Percentiles rank a stretch among this genome's conserved stretches.
Conservation (phyloP, 352 stramenopile species). For the Halophytophthora batemanensis region DNA sequence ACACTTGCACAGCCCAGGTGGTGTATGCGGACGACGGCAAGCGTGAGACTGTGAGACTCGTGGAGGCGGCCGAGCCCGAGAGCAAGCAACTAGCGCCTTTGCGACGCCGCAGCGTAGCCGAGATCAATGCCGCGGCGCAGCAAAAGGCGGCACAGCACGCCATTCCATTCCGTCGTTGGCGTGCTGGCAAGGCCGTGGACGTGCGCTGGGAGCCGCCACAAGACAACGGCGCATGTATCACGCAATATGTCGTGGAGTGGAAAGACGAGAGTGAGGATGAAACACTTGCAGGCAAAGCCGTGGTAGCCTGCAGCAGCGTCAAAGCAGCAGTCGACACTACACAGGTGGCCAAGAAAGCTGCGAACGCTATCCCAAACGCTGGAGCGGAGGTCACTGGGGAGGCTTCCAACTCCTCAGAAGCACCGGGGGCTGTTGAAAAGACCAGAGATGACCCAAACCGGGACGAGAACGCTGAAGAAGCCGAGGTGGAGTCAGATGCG, state of each 20-base stretch:
- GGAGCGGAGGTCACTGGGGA: background rate
- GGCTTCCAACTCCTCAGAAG: background rate
- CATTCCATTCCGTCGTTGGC: slow-evolving; percentile 65
- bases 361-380: background rate
- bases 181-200: slow-evolving; percentile 65
- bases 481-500: background rate
- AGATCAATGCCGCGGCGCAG: slow-evolving; percentile 46
- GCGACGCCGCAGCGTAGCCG: slow-evolving; percentile 13
- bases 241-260: slow-evolving; percentile 72
- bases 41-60: slow-evolving; percentile 64
- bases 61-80: slow-evolving; percentile 30
- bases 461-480: background rate
- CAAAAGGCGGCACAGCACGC: slow-evolving; percentile 30
- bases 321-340: slow-evolving; percentile 6
- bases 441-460: too few species aligned
- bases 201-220: slow-evolving; percentile 62
- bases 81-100: slow-evolving; percentile 13
- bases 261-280: slow-evolving; percentile 41
- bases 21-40: slow-evolving; percentile 59
- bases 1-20: slow-evolving; percentile 57
- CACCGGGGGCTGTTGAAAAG: background rate
- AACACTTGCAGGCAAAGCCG: slow-evolving; percentile 16
- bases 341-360: background rate
- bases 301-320: slow-evolving; percentile 14
- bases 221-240: slow-evolving; percentile 61